Percentiles rank a stretch among this genome's conserved stretches.
Evolutionary conservation across 345 rosid genomes (phyloP).

Genomic region (Camelina sativa): DNA sequence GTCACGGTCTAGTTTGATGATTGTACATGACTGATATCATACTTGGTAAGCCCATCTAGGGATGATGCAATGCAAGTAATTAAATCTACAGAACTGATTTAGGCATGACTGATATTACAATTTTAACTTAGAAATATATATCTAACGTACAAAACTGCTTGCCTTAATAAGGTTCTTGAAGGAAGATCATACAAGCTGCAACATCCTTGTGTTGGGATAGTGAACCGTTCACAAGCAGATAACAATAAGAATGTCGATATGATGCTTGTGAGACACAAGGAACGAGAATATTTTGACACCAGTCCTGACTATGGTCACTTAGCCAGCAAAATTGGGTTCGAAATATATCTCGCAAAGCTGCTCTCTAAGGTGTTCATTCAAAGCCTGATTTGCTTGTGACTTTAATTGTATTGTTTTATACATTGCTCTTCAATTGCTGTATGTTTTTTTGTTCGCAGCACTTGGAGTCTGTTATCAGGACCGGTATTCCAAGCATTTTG

Average conservation of each 20-base stretch:
- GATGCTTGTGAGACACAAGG: slow-evolving; percentile 87
- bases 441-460: slow-evolving; percentile 61
- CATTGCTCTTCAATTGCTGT: neutral
- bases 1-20: too few species aligned
- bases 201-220: slow-evolving; percentile 98
- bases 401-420: neutral
- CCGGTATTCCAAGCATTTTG: slow-evolving; percentile 89
- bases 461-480: slow-evolving; percentile 83
- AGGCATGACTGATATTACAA: too few species aligned
- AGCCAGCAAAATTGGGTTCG: slow-evolving; percentile 91
- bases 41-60: neutral
- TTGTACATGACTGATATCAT: neutral
- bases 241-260: slow-evolving; percentile 87
- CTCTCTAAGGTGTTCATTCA: slow-evolving; percentile 73
- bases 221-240: slow-evolving; percentile 98
- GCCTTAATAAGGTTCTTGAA: slow-evolving; percentile 71
- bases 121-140: neutral
- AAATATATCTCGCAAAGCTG: slow-evolving; percentile 93
- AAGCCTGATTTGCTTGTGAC: neutral
- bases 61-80: neutral
- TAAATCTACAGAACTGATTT: neutral
- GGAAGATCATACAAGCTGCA: slow-evolving; percentile 89
- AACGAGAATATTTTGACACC: slow-evolving; percentile 84
- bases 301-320: slow-evolving; percentile 96
- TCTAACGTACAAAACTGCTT: neutral